Evolutionary conservation across 1,284 basidiomycete genomes (phyloP), one percentile per base, ranked within the genome.

Genomic region (Anthracocystis panici-leucophaei): DNA sequence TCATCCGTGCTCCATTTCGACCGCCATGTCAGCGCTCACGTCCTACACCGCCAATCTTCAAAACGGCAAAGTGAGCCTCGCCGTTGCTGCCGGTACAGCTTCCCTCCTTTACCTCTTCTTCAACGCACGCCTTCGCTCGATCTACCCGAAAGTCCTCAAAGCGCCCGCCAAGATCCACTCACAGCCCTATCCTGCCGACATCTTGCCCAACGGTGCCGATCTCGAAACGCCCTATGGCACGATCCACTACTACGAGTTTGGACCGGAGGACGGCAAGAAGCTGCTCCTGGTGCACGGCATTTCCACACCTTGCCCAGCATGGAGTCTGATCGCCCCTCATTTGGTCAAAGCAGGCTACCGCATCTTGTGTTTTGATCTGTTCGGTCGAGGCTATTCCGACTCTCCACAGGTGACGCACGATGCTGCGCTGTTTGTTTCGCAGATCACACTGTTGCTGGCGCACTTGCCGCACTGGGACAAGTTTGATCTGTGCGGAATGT

Each of bases 201-300:
- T 75, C 45, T 64, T 70, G 10, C 72, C 72, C 29, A 67, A 67
- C 46, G 72, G 67, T 1, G 4, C 23, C 12, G 72, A 75, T 41
- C 67, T 75, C 45, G 42, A 60, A 18, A 75, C 72, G 2, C 72
- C 72, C 12, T 75, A 70, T 42, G 72, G 72, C 16, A 51, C 40
- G 18, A 67, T 75, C 50, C 66, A 57, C 35, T 76, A 76, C 64
- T 84, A 82, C 65, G 67, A 74, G 49, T 75, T 70, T 20, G 72
- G 72, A 0, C 82, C 82, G 20, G 77, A 71, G 35, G 58, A 73
- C n/a, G 73, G 73, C 50, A 71, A 77, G 50, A 77, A 74, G 60
- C 83, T 83, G 45, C 44, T 84, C 10, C 68, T 83, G 25, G 79
- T 82, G 0, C 83, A 84, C 50, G 83, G 83, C 53, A 78, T 75